Base-by-base conservation (phyloP, 805 yeast genomes). In the Starmerella roubikii region DNA sequence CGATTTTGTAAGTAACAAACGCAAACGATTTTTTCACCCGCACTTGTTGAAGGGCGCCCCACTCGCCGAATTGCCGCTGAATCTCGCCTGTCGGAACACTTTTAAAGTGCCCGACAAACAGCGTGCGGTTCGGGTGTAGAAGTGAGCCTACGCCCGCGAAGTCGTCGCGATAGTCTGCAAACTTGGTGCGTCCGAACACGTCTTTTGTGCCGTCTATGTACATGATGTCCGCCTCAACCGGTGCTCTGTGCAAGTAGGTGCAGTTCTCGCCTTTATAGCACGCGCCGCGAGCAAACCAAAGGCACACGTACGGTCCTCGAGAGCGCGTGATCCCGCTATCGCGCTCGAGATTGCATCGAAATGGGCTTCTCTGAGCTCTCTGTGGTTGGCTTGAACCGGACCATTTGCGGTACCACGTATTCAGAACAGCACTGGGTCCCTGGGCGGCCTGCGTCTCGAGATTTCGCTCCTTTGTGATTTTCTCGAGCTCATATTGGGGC, bases 131-230 rank as follows among this genome's bases (percentile, higher is more conserved):
- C n/a, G 65, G 64, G 27, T 65, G 61, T 48, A 70, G 66, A 54
- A 88, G 76, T 19, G 83, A 75, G 0, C 97, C 98, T 3, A 85
- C 78, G 25, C 98, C 98, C 22, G 79, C 74, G 95, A 85, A 85
- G 58, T 88, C 97, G 48, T 88, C 95, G 48, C 85, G 63, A 52
- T 82, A 83, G 34, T 74, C 79, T 1, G 79, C 66, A 46, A 78
- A 78, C 56, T 80, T 83, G 53, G 82, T 94, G 42, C 98, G 64
- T 1, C 96, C 97, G 65, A 88, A 88, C 53, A 96, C 86, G 59
- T 88, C 98, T 20, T 73, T 66, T 0, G 84, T 73, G 2, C 77
- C 67, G 2, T 75, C 67, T 33, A 65, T 65, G 28, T 64, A 22
- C 10, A 20, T 23, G 10, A n/a, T 57, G 52, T 86, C 95, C 0